Percentiles rank a stretch among this genome's conserved stretches.
These are phyloP conservation scores for Hysterium pulicare DNA, from an alignment of 2,329 filamentous ascomycete genomes.

Conservation along the genomic window DNA sequence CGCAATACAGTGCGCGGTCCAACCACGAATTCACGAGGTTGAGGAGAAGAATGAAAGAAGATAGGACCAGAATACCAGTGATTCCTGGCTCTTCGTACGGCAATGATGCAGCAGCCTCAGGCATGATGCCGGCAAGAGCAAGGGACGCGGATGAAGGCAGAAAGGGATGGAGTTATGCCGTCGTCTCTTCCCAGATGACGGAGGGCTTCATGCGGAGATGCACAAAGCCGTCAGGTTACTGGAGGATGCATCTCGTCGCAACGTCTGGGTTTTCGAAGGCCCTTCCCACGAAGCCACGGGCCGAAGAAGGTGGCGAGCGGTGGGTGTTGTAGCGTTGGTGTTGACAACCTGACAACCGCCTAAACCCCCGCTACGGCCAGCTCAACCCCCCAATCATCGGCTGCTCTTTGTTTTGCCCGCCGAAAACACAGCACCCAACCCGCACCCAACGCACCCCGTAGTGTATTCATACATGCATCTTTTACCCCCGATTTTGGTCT, in stretches of 20 bases:
- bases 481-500: neutral
- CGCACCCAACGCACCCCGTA: neutral
- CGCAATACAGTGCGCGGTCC: conserved; percentile 63
- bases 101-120: conserved; percentile 28
- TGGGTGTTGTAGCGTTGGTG: neutral
- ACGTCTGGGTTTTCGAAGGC: too few species aligned
- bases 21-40: conserved; percentile 58
- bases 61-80: conserved; percentile 55
- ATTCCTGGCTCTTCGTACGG: conserved; percentile 65
- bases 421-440: neutral
- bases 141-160: conserved; percentile 6
- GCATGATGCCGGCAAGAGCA: conserved; percentile 21
- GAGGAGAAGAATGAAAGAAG: conserved; percentile 61
- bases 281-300: too few species aligned
- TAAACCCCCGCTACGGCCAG: too few species aligned
- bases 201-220: too few species aligned
- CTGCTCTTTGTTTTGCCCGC: neutral
- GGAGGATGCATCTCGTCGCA: too few species aligned
- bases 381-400: neutral
- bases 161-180: neutral
- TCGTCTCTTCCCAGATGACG: too few species aligned
- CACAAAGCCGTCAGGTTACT: too few species aligned
- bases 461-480: conserved; percentile 1
- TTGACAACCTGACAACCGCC: too few species aligned
- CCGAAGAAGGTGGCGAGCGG: too few species aligned